Evolutionary conservation across 441 rosid genomes (phyloP).

Genomic region (Eruca vesicaria): DNA sequence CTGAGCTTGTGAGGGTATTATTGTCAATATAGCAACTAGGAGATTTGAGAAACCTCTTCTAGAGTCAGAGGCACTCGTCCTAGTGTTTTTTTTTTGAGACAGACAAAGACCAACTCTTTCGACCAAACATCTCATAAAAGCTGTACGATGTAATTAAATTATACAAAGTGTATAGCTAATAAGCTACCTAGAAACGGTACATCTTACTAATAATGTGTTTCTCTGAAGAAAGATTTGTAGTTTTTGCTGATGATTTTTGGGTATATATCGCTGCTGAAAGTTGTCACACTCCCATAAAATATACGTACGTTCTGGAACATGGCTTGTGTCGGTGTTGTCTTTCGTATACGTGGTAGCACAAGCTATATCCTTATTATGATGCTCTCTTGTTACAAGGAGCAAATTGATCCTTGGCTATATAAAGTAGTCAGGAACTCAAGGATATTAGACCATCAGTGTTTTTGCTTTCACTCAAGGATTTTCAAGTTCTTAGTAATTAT

Average conservation of each 20-base stretch:
- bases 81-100: background rate
- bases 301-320: background rate
- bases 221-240: background rate
- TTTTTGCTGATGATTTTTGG: background rate
- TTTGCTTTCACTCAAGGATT: too few relatives aligned
- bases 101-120: background rate
- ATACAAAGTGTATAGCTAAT: background rate
- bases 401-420: background rate
- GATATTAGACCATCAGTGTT: too few relatives aligned
- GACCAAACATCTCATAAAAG: background rate
- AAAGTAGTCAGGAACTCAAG: too few relatives aligned
- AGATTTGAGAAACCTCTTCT: slow-evolving; percentile 24
- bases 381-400: background rate
- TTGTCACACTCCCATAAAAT: background rate
- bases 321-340: background rate
- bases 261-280: background rate
- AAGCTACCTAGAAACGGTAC: background rate
- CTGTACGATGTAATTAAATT: background rate
- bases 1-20: background rate
- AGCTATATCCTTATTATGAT: background rate
- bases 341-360: background rate
- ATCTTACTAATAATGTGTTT: background rate
- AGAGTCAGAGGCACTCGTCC: background rate
- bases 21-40: background rate
- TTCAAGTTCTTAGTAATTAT: background rate